These are phyloP conservation scores for Zygoascus sp. DNA, from an alignment of 1,139 yeast species.

Conservation along the genomic window DNA sequence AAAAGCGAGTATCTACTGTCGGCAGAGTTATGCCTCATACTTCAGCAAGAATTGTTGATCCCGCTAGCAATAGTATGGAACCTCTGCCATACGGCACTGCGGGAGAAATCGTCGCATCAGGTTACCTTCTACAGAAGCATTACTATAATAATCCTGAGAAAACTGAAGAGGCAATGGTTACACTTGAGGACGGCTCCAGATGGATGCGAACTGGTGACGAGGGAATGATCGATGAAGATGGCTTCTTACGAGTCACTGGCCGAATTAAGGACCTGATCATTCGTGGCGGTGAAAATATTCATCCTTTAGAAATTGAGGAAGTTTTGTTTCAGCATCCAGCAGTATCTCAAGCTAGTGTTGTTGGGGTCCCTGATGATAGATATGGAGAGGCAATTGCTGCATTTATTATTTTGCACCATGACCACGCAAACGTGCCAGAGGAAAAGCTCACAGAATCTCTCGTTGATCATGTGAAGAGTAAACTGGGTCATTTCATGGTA, in stretches of 20 bases:
- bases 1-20: slow-evolving; percentile 29
- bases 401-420: slow-evolving; percentile 27
- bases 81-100: slow-evolving; percentile 27
- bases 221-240: slow-evolving; percentile 32
- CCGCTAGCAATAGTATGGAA: slow-evolving; percentile 19
- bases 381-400: slow-evolving; percentile 36
- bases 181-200: slow-evolving; percentile 24
- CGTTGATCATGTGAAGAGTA: slow-evolving; percentile 23
- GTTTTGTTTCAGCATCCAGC: slow-evolving; percentile 30
- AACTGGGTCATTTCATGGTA: slow-evolving; percentile 33
- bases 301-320: slow-evolving; percentile 35
- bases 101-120: slow-evolving; percentile 34
- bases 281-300: slow-evolving; percentile 37
- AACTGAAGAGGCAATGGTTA: slow-evolving; percentile 31
- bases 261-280: slow-evolving; percentile 36
- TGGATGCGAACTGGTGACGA: slow-evolving; percentile 38
- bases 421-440: slow-evolving; percentile 18
- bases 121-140: slow-evolving; percentile 30
- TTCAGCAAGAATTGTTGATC: slow-evolving; percentile 29
- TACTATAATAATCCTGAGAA: slow-evolving; percentile 29
- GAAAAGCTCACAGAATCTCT: slow-evolving; percentile 21
- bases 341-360: slow-evolving; percentile 33
- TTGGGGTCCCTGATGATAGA: slow-evolving; percentile 33
- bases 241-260: slow-evolving; percentile 33
- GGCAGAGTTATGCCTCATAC: slow-evolving; percentile 34